A percentile compares a stretch with the other conserved stretches of the same genome.
Conservation (phyloP, 164 flowering plant species). For the Malania oleifera region DNA sequence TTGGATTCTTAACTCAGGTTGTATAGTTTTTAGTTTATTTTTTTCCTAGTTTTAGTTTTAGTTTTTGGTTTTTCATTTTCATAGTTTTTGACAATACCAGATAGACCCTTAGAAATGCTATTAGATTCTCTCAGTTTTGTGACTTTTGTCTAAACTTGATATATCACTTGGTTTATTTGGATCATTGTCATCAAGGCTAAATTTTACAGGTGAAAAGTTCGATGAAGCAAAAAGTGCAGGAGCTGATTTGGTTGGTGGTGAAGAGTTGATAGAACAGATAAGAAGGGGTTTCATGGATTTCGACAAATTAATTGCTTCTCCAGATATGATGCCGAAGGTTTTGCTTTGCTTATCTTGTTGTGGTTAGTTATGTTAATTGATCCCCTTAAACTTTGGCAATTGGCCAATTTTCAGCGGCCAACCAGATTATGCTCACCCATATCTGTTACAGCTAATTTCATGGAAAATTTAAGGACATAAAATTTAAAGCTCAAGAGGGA, state of each 20-base stretch:
- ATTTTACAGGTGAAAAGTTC: conserved; percentile 69
- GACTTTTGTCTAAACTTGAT: too few species aligned
- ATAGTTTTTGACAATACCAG: too few species aligned
- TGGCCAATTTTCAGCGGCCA: background rate
- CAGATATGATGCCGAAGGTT: conserved; percentile 99
- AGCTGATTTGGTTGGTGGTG: conserved; percentile 97
- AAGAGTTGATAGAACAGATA: conserved; percentile 81
- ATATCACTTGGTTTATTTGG: background rate
- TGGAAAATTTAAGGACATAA: background rate
- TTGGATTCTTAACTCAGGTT: too few species aligned
- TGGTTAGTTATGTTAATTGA: background rate
- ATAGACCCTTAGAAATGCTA: too few species aligned
- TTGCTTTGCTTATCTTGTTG: conserved; percentile 10
- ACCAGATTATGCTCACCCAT: background rate
- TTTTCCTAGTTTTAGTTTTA: too few species aligned
- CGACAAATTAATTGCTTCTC: conserved; percentile 91
- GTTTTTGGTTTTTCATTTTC: too few species aligned
- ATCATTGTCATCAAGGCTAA: background rate
- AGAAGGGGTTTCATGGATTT: conserved; percentile 96
- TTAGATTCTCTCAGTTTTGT: too few species aligned
- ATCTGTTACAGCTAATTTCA: background rate
- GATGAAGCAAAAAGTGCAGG: conserved; percentile 97
- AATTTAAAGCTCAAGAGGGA: too few species aligned
- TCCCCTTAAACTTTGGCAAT: background rate
- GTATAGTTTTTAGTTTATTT: too few species aligned